phyloP scores from a whole-genome alignment of 2,329 filamentous ascomycete genomes.

The Aspergillus brunneoviolaceus region DNA sequence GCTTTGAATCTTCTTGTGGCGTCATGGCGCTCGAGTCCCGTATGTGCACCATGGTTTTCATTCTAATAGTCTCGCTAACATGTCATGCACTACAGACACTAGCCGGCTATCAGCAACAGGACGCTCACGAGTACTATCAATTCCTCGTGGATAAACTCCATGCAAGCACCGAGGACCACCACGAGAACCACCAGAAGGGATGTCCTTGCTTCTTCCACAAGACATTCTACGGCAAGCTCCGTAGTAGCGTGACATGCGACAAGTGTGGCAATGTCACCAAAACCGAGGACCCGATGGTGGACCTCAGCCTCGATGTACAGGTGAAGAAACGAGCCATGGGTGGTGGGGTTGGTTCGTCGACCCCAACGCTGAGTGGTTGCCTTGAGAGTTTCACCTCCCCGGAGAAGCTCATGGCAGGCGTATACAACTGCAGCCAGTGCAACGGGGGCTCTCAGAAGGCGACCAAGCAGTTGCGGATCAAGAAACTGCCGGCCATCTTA shows the following conservation, averaged over 20 bases:
- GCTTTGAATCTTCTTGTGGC: conserved; percentile 85
- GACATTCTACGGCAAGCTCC: conserved; percentile 89
- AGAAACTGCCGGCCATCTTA: conserved; percentile 80
- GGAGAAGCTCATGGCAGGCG: conserved; percentile 71
- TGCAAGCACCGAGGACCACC: conserved; percentile 70
- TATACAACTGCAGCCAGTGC: conserved; percentile 84
- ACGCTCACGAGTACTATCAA: conserved; percentile 96
- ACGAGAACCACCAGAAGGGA: conserved; percentile 52
- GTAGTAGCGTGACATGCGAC: conserved; percentile 86
- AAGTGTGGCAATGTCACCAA: conserved; percentile 80
- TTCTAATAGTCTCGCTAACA: not conserved
- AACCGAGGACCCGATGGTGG: conserved; percentile 84
- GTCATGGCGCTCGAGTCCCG: conserved; percentile 79
- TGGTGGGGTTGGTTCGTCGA: conserved; percentile 37
- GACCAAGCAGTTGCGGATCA: conserved; percentile 79
- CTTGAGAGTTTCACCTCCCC: conserved; percentile 83
- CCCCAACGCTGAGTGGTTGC: conserved; percentile 67
- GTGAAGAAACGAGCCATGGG: conserved; percentile 53
- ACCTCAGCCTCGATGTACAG: conserved; percentile 85
- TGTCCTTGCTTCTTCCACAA: conserved; percentile 93
- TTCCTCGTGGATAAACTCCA: conserved; percentile 92
- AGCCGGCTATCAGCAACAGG: conserved; percentile 91
- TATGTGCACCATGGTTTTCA: conserved; percentile 47
- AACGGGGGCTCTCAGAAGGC: conserved; percentile 71
- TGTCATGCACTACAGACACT: conserved; percentile 53